Conservation (phyloP, 1,284 basidiomycete species). For the Lentinus polychrous region DNA sequence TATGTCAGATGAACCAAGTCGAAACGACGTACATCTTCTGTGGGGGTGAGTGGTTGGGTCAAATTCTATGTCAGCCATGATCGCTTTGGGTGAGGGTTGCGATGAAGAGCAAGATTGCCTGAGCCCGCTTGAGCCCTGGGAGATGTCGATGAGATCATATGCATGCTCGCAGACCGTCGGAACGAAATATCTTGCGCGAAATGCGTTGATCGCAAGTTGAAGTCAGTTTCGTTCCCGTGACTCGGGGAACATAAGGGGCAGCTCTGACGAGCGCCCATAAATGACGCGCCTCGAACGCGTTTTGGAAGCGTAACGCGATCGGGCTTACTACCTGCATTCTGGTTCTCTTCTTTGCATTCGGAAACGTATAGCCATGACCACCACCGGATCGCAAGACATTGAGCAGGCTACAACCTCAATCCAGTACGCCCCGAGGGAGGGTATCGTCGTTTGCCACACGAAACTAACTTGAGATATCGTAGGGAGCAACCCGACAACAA, state of each 20-base stretch:
- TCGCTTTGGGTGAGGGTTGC: no score
- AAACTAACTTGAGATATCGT: conserved; percentile 9
- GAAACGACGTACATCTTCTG: conserved; percentile 63
- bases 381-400: conserved; percentile 38
- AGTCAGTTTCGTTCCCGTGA: background rate
- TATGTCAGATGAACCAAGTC: background rate
- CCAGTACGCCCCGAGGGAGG: conserved; percentile 30
- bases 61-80: conserved; percentile 45
- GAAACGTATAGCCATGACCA: background rate
- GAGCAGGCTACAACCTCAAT: conserved; percentile 43
- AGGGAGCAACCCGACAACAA: conserved; percentile 70
- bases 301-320: background rate
- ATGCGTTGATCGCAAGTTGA: background rate
- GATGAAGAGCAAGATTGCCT: background rate
- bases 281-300: background rate
- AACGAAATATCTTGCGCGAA: background rate
- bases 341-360: background rate
- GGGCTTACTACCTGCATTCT: background rate
- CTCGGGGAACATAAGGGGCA: background rate
- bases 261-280: background rate
- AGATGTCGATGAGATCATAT: background rate
- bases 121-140: background rate
- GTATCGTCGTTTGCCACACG: background rate
- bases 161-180: background rate
- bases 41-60: conserved; percentile 66